phyloP scores from a whole-genome alignment of 805 yeast species.

The Barnettozyma vustinii region DNA sequence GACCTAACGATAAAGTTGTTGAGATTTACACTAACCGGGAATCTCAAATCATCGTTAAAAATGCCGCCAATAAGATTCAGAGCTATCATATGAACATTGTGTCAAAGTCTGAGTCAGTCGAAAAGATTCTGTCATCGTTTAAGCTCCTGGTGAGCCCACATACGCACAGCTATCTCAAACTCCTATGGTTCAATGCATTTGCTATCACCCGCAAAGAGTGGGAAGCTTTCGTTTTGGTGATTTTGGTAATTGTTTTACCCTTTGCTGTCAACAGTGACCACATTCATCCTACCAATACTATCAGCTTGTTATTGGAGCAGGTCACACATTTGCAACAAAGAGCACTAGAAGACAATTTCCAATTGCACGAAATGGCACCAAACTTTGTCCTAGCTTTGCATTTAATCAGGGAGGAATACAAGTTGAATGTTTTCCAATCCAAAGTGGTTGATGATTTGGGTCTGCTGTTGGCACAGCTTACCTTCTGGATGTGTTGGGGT shows the following conservation, averaged over 20 bases:
- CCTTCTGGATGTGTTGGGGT: slow-evolving; percentile 72
- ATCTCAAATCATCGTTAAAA: slow-evolving; percentile 16
- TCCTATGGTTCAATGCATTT: slow-evolving; percentile 56
- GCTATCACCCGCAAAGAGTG: slow-evolving; percentile 47
- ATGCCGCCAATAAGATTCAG: slow-evolving; percentile 9
- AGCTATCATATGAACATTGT: slow-evolving; percentile 33
- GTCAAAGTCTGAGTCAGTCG: slow-evolving; percentile 42
- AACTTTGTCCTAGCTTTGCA: slow-evolving; percentile 66
- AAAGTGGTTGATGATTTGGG: slow-evolving; percentile 39
- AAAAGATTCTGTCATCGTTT: slow-evolving; percentile 43
- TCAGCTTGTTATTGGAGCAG: slow-evolving; percentile 10
- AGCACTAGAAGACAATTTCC: slow-evolving; percentile 25
- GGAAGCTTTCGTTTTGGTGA: slow-evolving; percentile 49
- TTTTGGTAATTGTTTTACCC: slow-evolving; percentile 47
- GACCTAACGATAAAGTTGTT: slow-evolving; percentile 2
- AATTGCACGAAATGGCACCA: slow-evolving; percentile 51
- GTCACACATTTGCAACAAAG: slow-evolving; percentile 15
- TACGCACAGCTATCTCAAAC: slow-evolving; percentile 52
- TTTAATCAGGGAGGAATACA: slow-evolving; percentile 68
- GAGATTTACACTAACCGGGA: slow-evolving; percentile 10
- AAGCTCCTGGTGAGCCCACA: slow-evolving; percentile 52
- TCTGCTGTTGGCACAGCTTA: slow-evolving; percentile 51
- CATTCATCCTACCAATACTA: slow-evolving; percentile 9
- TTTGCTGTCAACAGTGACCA: slow-evolving; percentile 28
- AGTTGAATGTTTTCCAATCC: slow-evolving; percentile 45